Percentiles rank a stretch among this genome's conserved stretches.
Evolutionary conservation across 2,329 filamentous ascomycete genomes (phyloP).

Genomic region (Didymella exigua): DNA sequence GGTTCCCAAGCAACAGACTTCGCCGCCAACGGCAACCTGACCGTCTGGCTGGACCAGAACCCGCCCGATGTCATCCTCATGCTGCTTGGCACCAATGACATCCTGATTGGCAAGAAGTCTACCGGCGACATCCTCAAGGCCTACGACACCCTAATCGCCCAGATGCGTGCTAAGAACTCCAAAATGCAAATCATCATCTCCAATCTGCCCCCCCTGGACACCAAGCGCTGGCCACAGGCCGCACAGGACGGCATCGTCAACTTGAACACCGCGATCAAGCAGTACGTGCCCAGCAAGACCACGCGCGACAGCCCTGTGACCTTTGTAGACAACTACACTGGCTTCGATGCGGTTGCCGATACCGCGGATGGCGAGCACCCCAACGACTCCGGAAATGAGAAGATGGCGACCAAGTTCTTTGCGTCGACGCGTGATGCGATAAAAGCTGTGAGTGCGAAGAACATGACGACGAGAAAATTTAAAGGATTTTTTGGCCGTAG

Average conservation of each 20-base stretch:
- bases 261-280: constrained; percentile 24
- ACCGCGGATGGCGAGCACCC: constrained; percentile 46
- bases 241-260: constrained; percentile 26
- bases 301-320: constrained; percentile 31
- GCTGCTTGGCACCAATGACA: constrained; percentile 55
- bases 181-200: constrained; percentile 50
- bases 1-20: constrained; percentile 51
- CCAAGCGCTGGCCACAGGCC: constrained; percentile 27
- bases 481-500: constrained; percentile 8
- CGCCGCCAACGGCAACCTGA: constrained; percentile 47
- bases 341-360: constrained; percentile 38
- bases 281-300: constrained; percentile 29
- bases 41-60: constrained; percentile 47
- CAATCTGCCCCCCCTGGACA: constrained; percentile 36
- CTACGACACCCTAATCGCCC: constrained; percentile 47
- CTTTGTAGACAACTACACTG: constrained; percentile 38
- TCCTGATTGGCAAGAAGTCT: constrained; percentile 45
- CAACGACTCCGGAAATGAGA: constrained; percentile 37
- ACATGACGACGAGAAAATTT: constrained; percentile 1
- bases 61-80: constrained; percentile 54
- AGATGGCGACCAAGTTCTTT: constrained; percentile 39
- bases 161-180: constrained; percentile 52
- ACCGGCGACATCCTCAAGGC: constrained; percentile 45
- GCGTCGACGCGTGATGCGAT: constrained; percentile 21
- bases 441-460: constrained; percentile 18